phyloP scores from a whole-genome alignment of 176 grass and related monocot genomes.

The Tillandsia leiboldiana region DNA sequence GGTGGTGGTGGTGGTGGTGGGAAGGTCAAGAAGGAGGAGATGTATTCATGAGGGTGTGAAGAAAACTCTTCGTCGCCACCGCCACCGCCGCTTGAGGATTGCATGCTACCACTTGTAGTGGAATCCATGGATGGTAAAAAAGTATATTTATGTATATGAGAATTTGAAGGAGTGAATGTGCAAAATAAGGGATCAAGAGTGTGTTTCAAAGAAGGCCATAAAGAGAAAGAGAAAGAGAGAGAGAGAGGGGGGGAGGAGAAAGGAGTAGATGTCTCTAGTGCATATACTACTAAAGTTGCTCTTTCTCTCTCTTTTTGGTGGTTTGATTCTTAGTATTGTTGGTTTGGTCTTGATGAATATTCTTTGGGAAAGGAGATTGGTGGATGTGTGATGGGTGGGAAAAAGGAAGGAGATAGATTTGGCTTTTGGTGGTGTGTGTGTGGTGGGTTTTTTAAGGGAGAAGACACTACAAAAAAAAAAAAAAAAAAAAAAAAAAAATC shows the following conservation, averaged over 20 bases:
- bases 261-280: background rate
- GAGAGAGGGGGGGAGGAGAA: background rate
- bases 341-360: background rate
- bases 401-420: constrained; percentile 3
- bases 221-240: background rate
- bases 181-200: constrained; percentile 7
- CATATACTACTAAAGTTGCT: background rate
- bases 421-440: background rate
- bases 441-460: constrained; percentile 5
- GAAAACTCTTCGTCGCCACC: constrained; percentile 60
- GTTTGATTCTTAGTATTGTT: constrained; percentile 11
- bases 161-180: background rate
- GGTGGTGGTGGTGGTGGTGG: constrained; percentile 19
- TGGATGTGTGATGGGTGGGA: constrained; percentile 14
- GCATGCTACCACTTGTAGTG: constrained; percentile 73
- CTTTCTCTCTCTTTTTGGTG: background rate
- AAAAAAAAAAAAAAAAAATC: too few relatives aligned
- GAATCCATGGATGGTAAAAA: constrained; percentile 49
- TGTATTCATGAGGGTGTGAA: constrained; percentile 22
- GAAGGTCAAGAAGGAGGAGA: constrained; percentile 37
- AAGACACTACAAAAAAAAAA: background rate
- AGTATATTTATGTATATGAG: background rate
- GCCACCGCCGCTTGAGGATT: constrained; percentile 41
- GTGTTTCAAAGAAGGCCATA: constrained; percentile 10
- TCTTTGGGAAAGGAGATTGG: background rate